Evolutionary conservation across 23 red algal genomes (phyloP).

Genomic region (Gracilaria gracilis): DNA sequence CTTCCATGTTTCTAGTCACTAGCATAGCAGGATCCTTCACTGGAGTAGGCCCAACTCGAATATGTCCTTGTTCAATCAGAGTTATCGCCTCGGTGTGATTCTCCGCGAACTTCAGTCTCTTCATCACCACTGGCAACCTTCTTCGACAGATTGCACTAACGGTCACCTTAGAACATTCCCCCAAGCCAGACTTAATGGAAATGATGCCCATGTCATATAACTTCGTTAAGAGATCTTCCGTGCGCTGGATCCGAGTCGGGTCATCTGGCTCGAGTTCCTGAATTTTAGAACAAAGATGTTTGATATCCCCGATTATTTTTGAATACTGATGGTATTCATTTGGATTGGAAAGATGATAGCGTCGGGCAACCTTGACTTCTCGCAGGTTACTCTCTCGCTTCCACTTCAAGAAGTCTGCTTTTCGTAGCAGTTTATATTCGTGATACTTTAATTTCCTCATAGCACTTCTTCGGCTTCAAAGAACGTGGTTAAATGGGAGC

Average conservation of each 20-base stretch:
- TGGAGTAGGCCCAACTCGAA: constrained; percentile 91
- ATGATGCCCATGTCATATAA: constrained; percentile 96
- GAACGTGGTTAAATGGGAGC: neutral
- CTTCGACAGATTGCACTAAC: constrained; percentile 94
- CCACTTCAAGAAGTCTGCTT: constrained; percentile 97
- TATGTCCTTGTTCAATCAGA: constrained; percentile 94
- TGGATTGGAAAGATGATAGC: constrained; percentile 89
- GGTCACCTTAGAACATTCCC: constrained; percentile 75
- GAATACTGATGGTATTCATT: constrained; percentile 95
- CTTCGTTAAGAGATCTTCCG: constrained; percentile 87
- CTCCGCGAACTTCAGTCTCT: constrained; percentile 96
- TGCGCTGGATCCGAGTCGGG: constrained; percentile 69
- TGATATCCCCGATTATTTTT: constrained; percentile 85
- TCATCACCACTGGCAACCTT: constrained; percentile 90
- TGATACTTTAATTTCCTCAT: constrained; percentile 98
- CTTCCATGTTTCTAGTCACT: constrained; percentile 95
- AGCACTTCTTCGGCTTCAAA: neutral
- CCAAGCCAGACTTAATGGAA: constrained; percentile 72
- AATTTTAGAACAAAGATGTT: constrained; percentile 75
- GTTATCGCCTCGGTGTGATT: constrained; percentile 80
- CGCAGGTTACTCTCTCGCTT: constrained; percentile 84
- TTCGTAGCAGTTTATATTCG: constrained; percentile 94
- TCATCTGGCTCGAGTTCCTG: constrained; percentile 73
- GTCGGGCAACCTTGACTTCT: constrained; percentile 76
- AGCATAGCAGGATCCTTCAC: constrained; percentile 86